Evolutionary conservation across 2,329 filamentous ascomycete genomes (phyloP).

Genomic region (Metarhizium rileyi): DNA sequence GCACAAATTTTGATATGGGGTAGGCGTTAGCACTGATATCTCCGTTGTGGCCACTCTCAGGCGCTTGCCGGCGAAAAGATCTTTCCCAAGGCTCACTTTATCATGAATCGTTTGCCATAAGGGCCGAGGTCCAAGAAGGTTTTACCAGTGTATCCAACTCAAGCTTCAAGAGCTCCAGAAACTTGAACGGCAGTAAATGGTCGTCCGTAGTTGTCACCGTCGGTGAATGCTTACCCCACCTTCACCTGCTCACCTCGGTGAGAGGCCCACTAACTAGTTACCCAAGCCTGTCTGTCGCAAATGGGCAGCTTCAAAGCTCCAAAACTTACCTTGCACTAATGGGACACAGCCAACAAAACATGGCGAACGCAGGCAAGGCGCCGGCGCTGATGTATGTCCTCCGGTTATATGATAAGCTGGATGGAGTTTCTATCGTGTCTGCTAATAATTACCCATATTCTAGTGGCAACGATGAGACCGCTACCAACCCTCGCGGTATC

Average conservation of each 20-base stretch:
- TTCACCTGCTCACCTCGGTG: conserved; percentile 18
- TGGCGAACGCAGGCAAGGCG: conserved; percentile 33
- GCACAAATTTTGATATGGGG: too few species aligned
- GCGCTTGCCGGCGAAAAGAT: too few species aligned
- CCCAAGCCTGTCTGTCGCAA: conserved; percentile 18
- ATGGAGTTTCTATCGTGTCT: background rate
- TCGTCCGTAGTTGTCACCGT: too few species aligned
- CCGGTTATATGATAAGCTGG: too few species aligned
- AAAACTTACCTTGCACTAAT: conserved; percentile 13
- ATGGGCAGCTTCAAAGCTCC: conserved; percentile 18
- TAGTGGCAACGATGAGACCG: conserved; percentile 36
- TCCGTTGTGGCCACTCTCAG: too few species aligned
- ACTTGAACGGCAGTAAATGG: too few species aligned
- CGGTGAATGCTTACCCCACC: conserved; percentile 16
- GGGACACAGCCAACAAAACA: conserved; percentile 17
- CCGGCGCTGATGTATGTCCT: conserved; percentile 22
- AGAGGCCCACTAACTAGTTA: conserved; percentile 20
- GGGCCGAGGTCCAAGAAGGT: too few species aligned
- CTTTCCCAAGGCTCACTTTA: too few species aligned
- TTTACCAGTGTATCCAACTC: too few species aligned
- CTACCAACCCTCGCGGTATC: conserved; percentile 74
- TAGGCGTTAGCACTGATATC: too few species aligned
- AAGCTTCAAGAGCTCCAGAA: too few species aligned
- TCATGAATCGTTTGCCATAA: too few species aligned
- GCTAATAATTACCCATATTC: background rate